Evolutionary conservation across 1,284 basidiomycete genomes (phyloP), one percentile per base, ranked within the genome.

Genomic region (Sporisorium iseilematis-ciliati): DNA sequence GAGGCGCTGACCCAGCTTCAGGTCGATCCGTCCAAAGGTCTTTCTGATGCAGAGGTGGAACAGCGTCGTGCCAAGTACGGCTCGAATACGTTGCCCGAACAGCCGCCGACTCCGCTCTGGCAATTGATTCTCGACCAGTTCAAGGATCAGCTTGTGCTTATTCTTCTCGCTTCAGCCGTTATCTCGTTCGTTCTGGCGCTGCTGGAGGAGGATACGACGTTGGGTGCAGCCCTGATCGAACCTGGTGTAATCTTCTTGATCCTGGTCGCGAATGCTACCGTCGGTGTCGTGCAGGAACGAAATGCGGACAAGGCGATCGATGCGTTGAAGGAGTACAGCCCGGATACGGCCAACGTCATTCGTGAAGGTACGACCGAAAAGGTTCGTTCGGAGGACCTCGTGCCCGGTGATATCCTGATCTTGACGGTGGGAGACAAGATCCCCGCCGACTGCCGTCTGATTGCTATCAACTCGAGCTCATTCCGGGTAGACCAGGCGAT

Each of bases 41-140:
- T 86, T n/a, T 69, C 75, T 6, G 48, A 57, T 1, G 21, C 56
- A 18, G 77, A 85, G 57, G 80, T 81, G n/a, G 58, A 62, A 21
- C 21, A 65, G 45, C 67, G 71, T 16, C 61, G 62, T 48, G 64
- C 41, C 29, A 52, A 77, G 55, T 81, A 79, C 60, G 82, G 82
- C 18, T 16, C 50, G 49, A 83, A 83, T 53, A 73, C 75, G n/a
- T 88, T 97, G 14, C 93, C 94, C 16, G 94, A 97, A 82, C 92
- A 95, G 16, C 91, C 92, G 0, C 88, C 93, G 1, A 97, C 94
- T 4, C 94, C 96, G 4, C 86, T 99, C 46, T 95, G 93, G 92
- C 90, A 93, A 82, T 90, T 98, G 69, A 93, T 99, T 69, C 89
- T 99, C 21, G 95, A 96, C 79, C 96, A 99, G 87, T 99, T 99